Evolutionary conservation across 2,329 filamentous ascomycete genomes (phyloP).

Genomic region (Aspergillus latus): DNA sequence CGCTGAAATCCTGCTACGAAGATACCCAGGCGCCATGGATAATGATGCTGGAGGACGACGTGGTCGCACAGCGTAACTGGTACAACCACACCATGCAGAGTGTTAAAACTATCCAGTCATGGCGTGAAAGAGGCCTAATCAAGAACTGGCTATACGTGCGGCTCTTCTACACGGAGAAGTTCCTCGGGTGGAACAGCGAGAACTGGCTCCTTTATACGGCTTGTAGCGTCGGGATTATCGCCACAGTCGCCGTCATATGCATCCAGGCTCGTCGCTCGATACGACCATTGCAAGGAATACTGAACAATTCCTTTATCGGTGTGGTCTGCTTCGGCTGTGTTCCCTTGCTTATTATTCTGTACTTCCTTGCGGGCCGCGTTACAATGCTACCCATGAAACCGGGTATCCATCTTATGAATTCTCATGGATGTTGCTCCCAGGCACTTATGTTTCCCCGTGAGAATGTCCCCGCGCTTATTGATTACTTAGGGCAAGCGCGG

Average conservation of each 20-base stretch:
- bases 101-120: constrained; percentile 35
- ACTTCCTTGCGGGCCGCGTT: constrained; percentile 44
- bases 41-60: constrained; percentile 50
- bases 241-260: constrained; percentile 21
- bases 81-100: constrained; percentile 43
- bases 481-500: constrained; percentile 18
- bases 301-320: constrained; percentile 27
- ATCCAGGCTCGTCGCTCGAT: constrained; percentile 17
- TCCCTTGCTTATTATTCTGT: constrained; percentile 35
- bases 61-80: constrained; percentile 49
- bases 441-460: constrained; percentile 44
- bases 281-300: constrained; percentile 18
- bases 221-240: constrained; percentile 30
- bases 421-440: constrained; percentile 48
- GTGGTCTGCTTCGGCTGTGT: constrained; percentile 32
- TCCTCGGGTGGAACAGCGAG: constrained; percentile 48
- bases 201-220: constrained; percentile 40
- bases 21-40: constrained; percentile 43
- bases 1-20: constrained; percentile 43
- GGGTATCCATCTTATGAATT: constrained; percentile 45
- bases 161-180: constrained; percentile 50
- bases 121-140: constrained; percentile 14
- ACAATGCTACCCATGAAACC: constrained; percentile 39
- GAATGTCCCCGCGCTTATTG: constrained; percentile 20
- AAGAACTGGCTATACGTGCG: constrained; percentile 43